A percentile compares a stretch with the other conserved stretches of the same genome.
Evolutionary conservation across 192 early-diverging fungal genomes (phyloP).

Genomic region (Dispira parvispora): DNA sequence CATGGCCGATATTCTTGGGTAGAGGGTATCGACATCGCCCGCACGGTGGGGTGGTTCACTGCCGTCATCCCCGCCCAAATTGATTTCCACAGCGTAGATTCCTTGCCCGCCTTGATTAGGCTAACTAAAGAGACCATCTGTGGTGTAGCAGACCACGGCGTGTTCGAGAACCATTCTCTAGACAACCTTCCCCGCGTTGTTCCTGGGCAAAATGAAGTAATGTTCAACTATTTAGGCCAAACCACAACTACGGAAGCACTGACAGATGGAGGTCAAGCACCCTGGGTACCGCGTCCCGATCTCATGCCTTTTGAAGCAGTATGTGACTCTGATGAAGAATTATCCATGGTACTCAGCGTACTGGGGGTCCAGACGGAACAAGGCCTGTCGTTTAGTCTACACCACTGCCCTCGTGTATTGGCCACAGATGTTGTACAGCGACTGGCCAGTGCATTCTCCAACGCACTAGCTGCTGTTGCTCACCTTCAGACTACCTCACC

Average conservation of each 20-base stretch:
- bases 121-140: not conserved
- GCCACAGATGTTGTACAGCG: not conserved
- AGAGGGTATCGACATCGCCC: not conserved
- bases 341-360: not conserved
- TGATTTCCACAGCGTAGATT: not conserved
- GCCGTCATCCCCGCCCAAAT: not conserved
- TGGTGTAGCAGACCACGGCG: not conserved
- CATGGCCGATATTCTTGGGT: not conserved
- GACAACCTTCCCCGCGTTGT: not conserved
- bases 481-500: not conserved
- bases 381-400: not conserved
- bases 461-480: not conserved
- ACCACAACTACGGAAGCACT: not conserved
- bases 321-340: not conserved
- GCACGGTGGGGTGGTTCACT: not conserved
- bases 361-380: not conserved
- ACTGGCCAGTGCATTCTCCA: not conserved
- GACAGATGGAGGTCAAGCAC: not conserved
- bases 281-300: not conserved
- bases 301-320: not conserved
- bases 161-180: not conserved
- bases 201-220: not conserved
- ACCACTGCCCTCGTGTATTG: not conserved
- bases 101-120: not conserved
- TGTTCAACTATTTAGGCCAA: conserved; percentile 1